Base-by-base conservation (phyloP, 179 eudicot species). In the Spergularia azorica region DNA sequence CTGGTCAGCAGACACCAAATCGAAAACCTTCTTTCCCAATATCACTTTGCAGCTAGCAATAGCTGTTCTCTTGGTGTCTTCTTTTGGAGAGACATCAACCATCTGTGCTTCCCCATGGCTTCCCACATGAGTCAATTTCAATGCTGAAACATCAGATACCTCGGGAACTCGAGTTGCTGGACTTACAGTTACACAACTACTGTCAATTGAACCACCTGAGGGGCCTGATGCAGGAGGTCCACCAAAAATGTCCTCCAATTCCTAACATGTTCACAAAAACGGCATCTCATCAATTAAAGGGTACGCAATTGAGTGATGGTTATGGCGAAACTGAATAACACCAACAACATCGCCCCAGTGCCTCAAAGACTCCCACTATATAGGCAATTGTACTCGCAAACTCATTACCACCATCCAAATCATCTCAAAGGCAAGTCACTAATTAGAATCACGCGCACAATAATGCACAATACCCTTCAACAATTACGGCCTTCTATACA, bases 1-100 rank as follows among this genome's bases (percentile, higher is more conserved):
- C 71, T 88, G 96, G 84, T 93, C 89, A 20, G 93, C 91, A 9
- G 96, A 89, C 39, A 93, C 97, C 87, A 93, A 75, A 79, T 87
- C 90, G 74, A 88, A 95, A 62, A 87, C 97, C 61, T 85, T 84
- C 76, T 78, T 85, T 54, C 97, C 96, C 57, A 93, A 75, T 36
- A 91, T 66, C 51, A 95, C 97, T 88, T 89, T 95, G 89, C 97
- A 88, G 65, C 91, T 91, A 2, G 99, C 99, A 54, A 86, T 67
- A n/a, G 99, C 99, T 1, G 89, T 89, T 82, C 98, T 84, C 82
- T 91, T 88, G 74, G 90, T 88, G 72, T 79, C 74, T 48, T 85
- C 86, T 84, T 95, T 95, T 52, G 86, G 82, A 67, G 98, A 89
- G 66, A 95, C 88, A 74, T 95, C 98, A 67, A 94, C 99, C 99